Percentiles rank a stretch among this genome's conserved stretches.
phyloP scores from a whole-genome alignment of 352 stramenopile genomes.

The Phytophthora sojae region DNA sequence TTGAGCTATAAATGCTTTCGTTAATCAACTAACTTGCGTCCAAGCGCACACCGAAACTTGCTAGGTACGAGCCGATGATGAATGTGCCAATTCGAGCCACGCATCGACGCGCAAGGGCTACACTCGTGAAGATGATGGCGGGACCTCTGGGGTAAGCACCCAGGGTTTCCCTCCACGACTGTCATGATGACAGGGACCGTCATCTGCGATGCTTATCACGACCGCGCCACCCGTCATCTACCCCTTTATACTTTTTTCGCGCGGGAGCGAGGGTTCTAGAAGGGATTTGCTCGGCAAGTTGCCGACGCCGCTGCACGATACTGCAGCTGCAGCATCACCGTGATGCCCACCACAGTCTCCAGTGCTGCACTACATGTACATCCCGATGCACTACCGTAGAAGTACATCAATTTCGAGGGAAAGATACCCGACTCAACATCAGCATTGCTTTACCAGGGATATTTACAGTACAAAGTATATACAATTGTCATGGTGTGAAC shows the following conservation, averaged over 20 bases:
- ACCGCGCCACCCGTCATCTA: constrained; percentile 10
- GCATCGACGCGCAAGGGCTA: constrained; percentile 3
- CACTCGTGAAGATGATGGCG: constrained; percentile 11
- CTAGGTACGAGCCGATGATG: neutral
- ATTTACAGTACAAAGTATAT: neutral
- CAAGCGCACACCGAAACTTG: constrained; percentile 5
- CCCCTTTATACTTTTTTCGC: constrained; percentile 1
- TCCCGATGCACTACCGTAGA: no score
- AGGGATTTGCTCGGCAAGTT: constrained; percentile 15
- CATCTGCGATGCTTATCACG: constrained; percentile 20
- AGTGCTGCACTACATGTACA: no score
- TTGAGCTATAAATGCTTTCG: neutral
- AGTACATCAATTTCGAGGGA: no score
- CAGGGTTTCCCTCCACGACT: neutral
- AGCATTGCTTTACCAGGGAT: neutral
- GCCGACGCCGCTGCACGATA: neutral
- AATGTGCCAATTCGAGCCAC: neutral
- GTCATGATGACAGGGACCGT: neutral
- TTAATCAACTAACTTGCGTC: neutral
- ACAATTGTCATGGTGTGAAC: neutral
- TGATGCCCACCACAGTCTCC: no score
- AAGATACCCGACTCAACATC: no score
- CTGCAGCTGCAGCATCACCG: neutral
- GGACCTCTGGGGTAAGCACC: constrained; percentile 3
- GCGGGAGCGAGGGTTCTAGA: constrained; percentile 16